Evolutionary conservation across 2,329 filamentous ascomycete species (phyloP).

Genomic region (Exophiala oligosperma): DNA sequence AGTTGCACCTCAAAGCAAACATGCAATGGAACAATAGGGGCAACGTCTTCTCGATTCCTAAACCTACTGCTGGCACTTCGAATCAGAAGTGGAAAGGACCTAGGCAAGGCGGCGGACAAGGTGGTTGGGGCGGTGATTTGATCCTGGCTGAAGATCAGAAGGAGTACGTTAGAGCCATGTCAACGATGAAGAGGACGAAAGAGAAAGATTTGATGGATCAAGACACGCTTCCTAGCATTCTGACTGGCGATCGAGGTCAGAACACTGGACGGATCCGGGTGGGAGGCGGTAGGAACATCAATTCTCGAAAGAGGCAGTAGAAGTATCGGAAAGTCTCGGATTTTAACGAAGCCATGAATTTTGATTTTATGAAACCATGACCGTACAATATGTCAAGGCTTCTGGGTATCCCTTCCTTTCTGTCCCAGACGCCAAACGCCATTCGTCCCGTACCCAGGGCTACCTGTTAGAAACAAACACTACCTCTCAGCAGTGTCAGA

Average conservation of each 20-base stretch:
- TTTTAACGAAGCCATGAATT: neutral
- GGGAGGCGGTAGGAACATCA: slow-evolving; percentile 83
- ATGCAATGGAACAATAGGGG: slow-evolving; percentile 96
- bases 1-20: slow-evolving; percentile 85
- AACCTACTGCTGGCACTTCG: slow-evolving; percentile 76
- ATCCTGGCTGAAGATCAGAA: slow-evolving; percentile 95
- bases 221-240: slow-evolving; percentile 81
- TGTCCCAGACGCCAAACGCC: neutral
- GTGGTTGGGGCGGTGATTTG: slow-evolving; percentile 80
- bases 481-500: too few species aligned
- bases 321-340: neutral
- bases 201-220: slow-evolving; percentile 90
- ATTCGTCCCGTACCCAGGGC: too few species aligned
- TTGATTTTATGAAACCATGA: neutral
- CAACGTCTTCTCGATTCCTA: slow-evolving; percentile 89
- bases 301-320: slow-evolving; percentile 63
- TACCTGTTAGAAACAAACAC: too few species aligned
- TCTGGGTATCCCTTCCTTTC: slow-evolving; percentile 18
- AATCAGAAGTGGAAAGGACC: slow-evolving; percentile 68
- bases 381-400: neutral
- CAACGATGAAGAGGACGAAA: slow-evolving; percentile 64
- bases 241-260: slow-evolving; percentile 74
- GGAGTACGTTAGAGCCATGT: slow-evolving; percentile 71
- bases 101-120: slow-evolving; percentile 69
- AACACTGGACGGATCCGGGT: slow-evolving; percentile 70